Evolutionary conservation across 176 grass and related monocot genomes (phyloP), one percentile per base, ranked within the genome.

Genomic region (Areca catechu): DNA sequence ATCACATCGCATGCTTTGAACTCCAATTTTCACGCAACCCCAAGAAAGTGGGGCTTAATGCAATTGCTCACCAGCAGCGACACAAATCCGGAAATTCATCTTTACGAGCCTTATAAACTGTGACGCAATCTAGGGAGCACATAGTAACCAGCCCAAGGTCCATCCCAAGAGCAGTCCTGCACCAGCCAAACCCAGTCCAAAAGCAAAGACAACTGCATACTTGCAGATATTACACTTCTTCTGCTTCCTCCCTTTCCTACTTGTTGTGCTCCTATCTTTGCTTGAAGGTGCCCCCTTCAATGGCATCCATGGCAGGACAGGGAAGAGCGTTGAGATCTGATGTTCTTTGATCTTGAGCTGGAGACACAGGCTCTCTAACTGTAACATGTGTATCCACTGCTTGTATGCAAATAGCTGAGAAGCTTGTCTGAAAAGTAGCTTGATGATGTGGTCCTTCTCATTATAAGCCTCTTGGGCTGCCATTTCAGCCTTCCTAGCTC

Each of bases 121-220:
- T 43, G 34, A 43, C 2, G 7, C 34, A 68, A 61, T 66, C 28
- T 76, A 85, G 53, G 69, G 18, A 18, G 54, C 71, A 7, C 83
- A 79, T 20, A 98, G 70, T 37, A 98, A 73, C 78, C 93, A 88
- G 5, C 92, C 92, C 0, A 91, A 69, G 15, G 86, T 85, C 86
- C 92, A 98, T 34, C 93, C 93, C 14, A 98, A 82, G 60, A 92
- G 93, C 66, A 98, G 54, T 30, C 94, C 94, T 0, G 84, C 84
- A 3, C 94, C 78, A 16, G 70, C 84, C 19, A 98, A 67, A 7
- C 93, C 87, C 69, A 86, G 75, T n/a, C 93, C 93, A 7, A 88
- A 72, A 0, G 67, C 87, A 78, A 92, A 80, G 61, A 85, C 21
- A 7, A 92, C 24, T 0, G 74, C 66, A 0, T 80, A 82, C 49